A percentile compares a stretch with the other conserved stretches of the same genome.
phyloP scores from a whole-genome alignment of 345 rosid genomes.

The Euphorbia tirucalli region DNA sequence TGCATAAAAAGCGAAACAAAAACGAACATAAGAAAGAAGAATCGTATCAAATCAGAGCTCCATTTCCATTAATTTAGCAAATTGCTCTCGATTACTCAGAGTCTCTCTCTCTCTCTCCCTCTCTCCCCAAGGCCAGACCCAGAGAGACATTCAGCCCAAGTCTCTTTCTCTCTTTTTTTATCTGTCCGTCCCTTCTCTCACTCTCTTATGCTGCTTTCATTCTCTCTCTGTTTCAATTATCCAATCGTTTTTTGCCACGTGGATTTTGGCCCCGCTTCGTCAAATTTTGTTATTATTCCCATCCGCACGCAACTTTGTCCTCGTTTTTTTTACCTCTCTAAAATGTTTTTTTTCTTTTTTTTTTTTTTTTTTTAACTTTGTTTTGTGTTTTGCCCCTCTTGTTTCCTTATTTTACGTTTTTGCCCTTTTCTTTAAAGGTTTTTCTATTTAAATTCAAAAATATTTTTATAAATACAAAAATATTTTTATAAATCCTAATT shows the following conservation, averaged over 20 bases:
- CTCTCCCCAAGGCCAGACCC: slow-evolving; percentile 5
- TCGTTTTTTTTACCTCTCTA: background rate
- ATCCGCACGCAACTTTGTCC: slow-evolving; percentile 53
- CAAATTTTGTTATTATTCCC: slow-evolving; percentile 35
- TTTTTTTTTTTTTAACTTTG: no score
- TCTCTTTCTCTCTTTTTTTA: background rate
- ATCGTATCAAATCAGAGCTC: background rate
- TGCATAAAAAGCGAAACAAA: no score
- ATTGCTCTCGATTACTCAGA: no score
- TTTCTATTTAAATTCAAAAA: no score
- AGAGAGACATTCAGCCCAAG: slow-evolving; percentile 3
- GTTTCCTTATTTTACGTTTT: background rate
- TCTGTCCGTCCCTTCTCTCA: background rate
- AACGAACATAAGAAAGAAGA: no score
- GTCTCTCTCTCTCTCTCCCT: no score
- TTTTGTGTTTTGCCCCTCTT: no score
- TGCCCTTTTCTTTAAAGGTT: background rate
- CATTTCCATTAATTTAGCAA: background rate
- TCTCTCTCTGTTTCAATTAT: slow-evolving; percentile 9
- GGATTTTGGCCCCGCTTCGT: slow-evolving; percentile 21
- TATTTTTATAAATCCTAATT: no score
- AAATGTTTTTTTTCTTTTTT: background rate
- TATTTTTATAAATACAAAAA: no score
- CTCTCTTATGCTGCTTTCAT: background rate
- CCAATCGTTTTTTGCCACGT: slow-evolving; percentile 17